A percentile compares a stretch with the other conserved stretches of the same genome.
Conservation (phyloP, 2,329 filamentous ascomycete species). For the Dothideomycetidae sp. region DNA sequence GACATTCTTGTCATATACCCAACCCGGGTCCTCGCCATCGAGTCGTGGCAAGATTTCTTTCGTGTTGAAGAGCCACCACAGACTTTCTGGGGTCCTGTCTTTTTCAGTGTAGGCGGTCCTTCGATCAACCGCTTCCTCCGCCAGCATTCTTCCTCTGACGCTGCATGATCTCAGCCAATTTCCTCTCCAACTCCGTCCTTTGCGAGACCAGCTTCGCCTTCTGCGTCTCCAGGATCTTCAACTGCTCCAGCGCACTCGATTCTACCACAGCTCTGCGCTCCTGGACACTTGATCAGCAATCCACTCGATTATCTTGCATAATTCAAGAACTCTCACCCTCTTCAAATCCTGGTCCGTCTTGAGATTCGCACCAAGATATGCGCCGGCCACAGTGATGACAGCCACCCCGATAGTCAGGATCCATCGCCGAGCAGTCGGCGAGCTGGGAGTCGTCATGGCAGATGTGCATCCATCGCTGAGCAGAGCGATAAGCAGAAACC, state of each 20-base stretch:
- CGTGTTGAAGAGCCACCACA: too few relatives aligned
- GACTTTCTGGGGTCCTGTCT: too few relatives aligned
- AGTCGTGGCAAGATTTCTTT: too few relatives aligned
- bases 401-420: constrained; percentile 42
- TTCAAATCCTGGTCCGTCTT: constrained; percentile 39
- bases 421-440: constrained; percentile 30
- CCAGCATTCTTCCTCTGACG: constrained; percentile 23
- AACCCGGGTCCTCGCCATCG: too few relatives aligned
- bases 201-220: constrained; percentile 37
- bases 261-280: constrained; percentile 31
- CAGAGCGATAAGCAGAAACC: too few relatives aligned
- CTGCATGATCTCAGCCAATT: constrained; percentile 35
- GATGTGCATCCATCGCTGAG: not conserved
- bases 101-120: not conserved
- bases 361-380: constrained; percentile 45
- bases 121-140: not conserved
- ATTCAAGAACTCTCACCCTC: constrained; percentile 29
- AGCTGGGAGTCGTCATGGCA: constrained; percentile 14
- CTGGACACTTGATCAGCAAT: constrained; percentile 12
- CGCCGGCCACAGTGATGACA: constrained; percentile 42
- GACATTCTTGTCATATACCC: too few relatives aligned
- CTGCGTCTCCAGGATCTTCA: constrained; percentile 38
- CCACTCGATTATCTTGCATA: too few relatives aligned
- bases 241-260: constrained; percentile 39
- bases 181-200: constrained; percentile 40